phyloP scores from a whole-genome alignment of 2,329 filamentous ascomycete species.

The Exophiala phaeomuriformis region DNA sequence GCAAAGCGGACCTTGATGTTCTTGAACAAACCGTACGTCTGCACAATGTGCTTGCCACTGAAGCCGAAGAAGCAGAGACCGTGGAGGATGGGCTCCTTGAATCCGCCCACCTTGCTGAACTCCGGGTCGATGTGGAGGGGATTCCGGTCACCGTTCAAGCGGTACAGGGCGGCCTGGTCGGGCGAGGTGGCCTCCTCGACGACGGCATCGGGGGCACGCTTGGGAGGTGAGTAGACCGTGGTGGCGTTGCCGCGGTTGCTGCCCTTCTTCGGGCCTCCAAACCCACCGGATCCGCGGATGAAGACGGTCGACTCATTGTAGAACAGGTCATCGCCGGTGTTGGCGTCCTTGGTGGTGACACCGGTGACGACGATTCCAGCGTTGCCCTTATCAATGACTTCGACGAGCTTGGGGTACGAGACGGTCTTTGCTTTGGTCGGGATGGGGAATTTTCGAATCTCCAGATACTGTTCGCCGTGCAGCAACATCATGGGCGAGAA shows the following conservation, averaged over 20 bases:
- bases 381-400: conserved; percentile 92
- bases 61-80: conserved; percentile 95
- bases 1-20: conserved; percentile 92
- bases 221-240: conserved; percentile 68
- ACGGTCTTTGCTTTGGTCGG: conserved; percentile 42
- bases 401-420: conserved; percentile 54
- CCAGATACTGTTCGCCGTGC: conserved; percentile 96
- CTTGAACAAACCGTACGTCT: conserved; percentile 73
- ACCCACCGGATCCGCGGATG: conserved; percentile 82
- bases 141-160: conserved; percentile 90
- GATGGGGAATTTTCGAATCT: conserved; percentile 88
- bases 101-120: conserved; percentile 91
- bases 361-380: conserved; percentile 76
- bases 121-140: conserved; percentile 91
- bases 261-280: conserved; percentile 74
- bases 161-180: conserved; percentile 89
- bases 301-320: conserved; percentile 96
- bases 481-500: conserved; percentile 98
- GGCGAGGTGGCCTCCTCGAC: conserved; percentile 79
- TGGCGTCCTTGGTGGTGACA: conserved; percentile 74
- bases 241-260: conserved; percentile 72
- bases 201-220: conserved; percentile 68
- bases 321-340: conserved; percentile 82
- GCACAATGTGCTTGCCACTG: conserved; percentile 80
- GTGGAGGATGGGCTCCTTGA: conserved; percentile 89